These are phyloP conservation scores for Sphagnum fallax DNA, from an alignment of 228 moss, liverwort and hornwort genomes.

Conservation along the genomic window DNA sequence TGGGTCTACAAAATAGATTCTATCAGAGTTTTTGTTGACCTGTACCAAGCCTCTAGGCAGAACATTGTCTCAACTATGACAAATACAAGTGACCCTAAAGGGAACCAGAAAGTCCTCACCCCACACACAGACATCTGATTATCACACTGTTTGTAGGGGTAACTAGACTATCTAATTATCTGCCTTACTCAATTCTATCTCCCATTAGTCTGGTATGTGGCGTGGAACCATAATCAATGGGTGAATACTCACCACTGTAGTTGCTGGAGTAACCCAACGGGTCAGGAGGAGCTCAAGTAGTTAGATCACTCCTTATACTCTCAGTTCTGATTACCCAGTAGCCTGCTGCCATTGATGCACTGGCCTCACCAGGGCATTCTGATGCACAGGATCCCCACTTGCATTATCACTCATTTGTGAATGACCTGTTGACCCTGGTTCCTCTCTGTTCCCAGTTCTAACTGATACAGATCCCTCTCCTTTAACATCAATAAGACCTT, in stretches of 20 bases:
- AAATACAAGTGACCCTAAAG: too few relatives aligned
- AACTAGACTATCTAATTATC: conserved; percentile 16
- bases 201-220: conserved; percentile 7
- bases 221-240: conserved; percentile 40
- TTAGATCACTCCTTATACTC: conserved; percentile 27
- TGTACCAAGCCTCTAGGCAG: too few relatives aligned
- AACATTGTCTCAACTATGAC: too few relatives aligned
- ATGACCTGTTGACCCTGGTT: too few relatives aligned
- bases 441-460: conserved; percentile 18
- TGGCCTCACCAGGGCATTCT: conserved; percentile 35
- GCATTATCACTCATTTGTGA: conserved; percentile 10
- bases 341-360: conserved; percentile 25
- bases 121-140: too few relatives aligned
- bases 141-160: too few relatives aligned
- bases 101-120: too few relatives aligned
- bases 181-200: conserved; percentile 50
- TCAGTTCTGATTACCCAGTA: conserved; percentile 27
- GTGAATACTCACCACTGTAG: conserved; percentile 52
- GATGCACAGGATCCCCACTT: conserved; percentile 33
- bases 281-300: conserved; percentile 36
- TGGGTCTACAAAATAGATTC: too few relatives aligned
- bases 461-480: conserved; percentile 33
- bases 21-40: too few relatives aligned
- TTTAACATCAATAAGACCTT: conserved; percentile 21
- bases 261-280: conserved; percentile 15